These are phyloP conservation scores for Lumnitzera littorea DNA, from an alignment of 345 rosid genomes.

Conservation along the genomic window DNA sequence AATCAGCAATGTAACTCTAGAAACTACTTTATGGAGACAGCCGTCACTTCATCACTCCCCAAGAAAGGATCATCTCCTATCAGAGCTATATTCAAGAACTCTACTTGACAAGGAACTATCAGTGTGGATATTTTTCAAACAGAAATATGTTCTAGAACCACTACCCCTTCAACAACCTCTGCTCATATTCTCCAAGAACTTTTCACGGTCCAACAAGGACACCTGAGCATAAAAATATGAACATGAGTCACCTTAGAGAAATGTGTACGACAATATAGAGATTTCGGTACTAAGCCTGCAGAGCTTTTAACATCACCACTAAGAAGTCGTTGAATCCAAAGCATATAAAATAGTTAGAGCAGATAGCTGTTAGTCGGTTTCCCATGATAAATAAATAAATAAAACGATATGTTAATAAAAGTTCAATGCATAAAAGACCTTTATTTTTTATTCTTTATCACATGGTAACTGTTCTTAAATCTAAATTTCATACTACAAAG, in stretches of 20 bases:
- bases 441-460: neutral
- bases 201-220: conserved; percentile 18
- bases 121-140: no score
- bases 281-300: no score
- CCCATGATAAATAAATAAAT: no score
- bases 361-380: neutral
- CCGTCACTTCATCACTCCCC: no score
- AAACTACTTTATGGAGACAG: no score
- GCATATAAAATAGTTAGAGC: neutral
- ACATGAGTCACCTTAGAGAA: conserved; percentile 21
- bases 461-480: conserved; percentile 5
- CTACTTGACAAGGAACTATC: no score
- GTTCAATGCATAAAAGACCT: neutral
- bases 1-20: no score
- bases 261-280: neutral
- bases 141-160: conserved; percentile 12
- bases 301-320: no score
- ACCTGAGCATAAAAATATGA: conserved; percentile 34
- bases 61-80: no score
- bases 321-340: no score
- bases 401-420: no score
- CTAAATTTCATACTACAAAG: conserved; percentile 31
- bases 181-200: conserved; percentile 26
- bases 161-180: conserved; percentile 16
- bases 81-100: no score